Evolutionary conservation across 2,329 filamentous ascomycete genomes (phyloP).

Genomic region (Aspergillus amoenus): DNA sequence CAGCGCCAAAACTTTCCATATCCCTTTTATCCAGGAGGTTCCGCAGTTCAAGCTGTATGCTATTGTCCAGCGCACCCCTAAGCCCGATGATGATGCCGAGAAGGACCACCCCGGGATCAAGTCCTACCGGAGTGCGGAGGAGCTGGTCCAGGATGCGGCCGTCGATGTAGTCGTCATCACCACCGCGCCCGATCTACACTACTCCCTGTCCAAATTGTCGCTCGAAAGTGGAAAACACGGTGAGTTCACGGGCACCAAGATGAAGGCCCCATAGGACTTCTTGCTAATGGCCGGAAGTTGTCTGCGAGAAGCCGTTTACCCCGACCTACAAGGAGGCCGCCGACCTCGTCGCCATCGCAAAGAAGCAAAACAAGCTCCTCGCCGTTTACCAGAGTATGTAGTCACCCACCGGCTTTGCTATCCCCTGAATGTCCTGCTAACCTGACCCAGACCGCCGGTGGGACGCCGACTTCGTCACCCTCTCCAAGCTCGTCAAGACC

Average conservation of each 20-base stretch:
- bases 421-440: background rate
- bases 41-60: slow-evolving; percentile 67
- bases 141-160: slow-evolving; percentile 63
- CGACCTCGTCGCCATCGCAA: slow-evolving; percentile 58
- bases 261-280: background rate
- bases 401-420: background rate
- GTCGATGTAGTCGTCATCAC: slow-evolving; percentile 71
- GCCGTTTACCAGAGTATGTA: slow-evolving; percentile 66
- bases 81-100: slow-evolving; percentile 63
- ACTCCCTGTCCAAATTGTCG: slow-evolving; percentile 61
- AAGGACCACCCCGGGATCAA: slow-evolving; percentile 66
- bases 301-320: slow-evolving; percentile 82
- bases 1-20: slow-evolving; percentile 78
- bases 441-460: slow-evolving; percentile 60
- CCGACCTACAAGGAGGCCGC: slow-evolving; percentile 68
- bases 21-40: slow-evolving; percentile 69
- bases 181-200: slow-evolving; percentile 72
- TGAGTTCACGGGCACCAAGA: slow-evolving; percentile 16
- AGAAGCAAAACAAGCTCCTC: slow-evolving; percentile 53
- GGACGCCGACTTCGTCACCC: slow-evolving; percentile 74
- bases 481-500: slow-evolving; percentile 61
- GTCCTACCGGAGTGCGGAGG: slow-evolving; percentile 62
- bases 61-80: slow-evolving; percentile 72
- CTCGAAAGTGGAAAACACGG: slow-evolving; percentile 70
- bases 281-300: slow-evolving; percentile 45